phyloP scores from a whole-genome alignment of 495 filamentous ascomycete species.

The Talaromyces proteolyticus region DNA sequence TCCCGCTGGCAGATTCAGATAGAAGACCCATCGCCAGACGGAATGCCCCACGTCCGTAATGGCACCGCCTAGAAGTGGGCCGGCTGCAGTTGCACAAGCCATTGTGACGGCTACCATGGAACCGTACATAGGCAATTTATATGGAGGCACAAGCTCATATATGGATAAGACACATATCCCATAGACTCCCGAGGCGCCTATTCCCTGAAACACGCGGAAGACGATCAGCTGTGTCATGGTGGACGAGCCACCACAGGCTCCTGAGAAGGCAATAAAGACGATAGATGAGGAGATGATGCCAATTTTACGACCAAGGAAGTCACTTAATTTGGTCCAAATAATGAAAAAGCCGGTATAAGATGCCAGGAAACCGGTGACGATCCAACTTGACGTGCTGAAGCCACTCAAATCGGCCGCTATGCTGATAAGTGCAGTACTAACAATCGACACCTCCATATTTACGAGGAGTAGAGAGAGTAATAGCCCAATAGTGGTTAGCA shows the following conservation, averaged over 20 bases:
- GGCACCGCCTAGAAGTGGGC: conserved; percentile 56
- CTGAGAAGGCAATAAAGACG: conserved; percentile 48
- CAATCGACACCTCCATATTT: conserved; percentile 57
- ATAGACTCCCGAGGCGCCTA: conserved; percentile 49
- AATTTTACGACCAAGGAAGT: conserved; percentile 52
- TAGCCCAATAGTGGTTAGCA: too few species aligned
- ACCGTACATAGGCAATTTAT: conserved; percentile 37
- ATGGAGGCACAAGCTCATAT: conserved; percentile 42
- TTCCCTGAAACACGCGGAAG: conserved; percentile 50
- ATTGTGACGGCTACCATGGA: conserved; percentile 40
- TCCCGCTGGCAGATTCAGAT: conserved; percentile 46
- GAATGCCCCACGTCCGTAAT: conserved; percentile 47
- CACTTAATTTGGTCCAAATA: conserved; percentile 53
- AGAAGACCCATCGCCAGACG: conserved; percentile 58
- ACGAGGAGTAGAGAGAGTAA: too few species aligned
- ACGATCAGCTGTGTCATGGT: conserved; percentile 49
- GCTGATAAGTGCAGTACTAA: conserved; percentile 55
- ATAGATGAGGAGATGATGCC: conserved; percentile 42
- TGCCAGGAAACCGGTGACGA: conserved; percentile 50
- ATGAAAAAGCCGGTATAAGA: conserved; percentile 54
- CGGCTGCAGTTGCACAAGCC: conserved; percentile 27
- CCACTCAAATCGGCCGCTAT: conserved; percentile 51
- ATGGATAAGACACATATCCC: conserved; percentile 41
- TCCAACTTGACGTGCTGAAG: conserved; percentile 48
- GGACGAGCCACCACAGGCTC: conserved; percentile 48